phyloP scores from a whole-genome alignment of 2,329 filamentous ascomycete genomes.

The Fusarium buharicum region DNA sequence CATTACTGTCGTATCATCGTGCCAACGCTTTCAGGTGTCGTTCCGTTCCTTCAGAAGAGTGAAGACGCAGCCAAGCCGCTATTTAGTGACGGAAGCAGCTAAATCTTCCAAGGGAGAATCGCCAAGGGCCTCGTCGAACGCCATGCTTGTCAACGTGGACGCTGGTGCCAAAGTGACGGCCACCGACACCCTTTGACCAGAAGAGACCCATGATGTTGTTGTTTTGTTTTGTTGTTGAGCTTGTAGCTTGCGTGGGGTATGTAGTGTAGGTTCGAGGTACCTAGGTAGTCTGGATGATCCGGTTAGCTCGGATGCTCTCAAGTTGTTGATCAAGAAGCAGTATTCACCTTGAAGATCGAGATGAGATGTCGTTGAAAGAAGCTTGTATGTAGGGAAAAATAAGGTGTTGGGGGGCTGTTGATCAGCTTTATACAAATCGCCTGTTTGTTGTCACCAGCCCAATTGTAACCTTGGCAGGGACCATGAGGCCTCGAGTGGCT shows the following conservation, averaged over 20 bases:
- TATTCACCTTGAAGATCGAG: slow-evolving; percentile 11
- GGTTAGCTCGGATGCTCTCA: slow-evolving; percentile 11
- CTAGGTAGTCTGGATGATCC: neutral
- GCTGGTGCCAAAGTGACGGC: slow-evolving; percentile 62
- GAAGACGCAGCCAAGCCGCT: neutral
- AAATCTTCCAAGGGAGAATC: slow-evolving; percentile 61
- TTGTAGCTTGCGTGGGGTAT: too few species aligned
- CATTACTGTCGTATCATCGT: slow-evolving; percentile 25
- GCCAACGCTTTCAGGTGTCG: neutral
- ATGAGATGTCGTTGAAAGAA: slow-evolving; percentile 39
- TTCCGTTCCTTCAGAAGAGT: neutral
- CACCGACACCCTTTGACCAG: slow-evolving; percentile 59
- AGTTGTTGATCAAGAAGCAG: neutral
- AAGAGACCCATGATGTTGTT: slow-evolving; percentile 57
- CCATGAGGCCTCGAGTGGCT: slow-evolving; percentile 25
- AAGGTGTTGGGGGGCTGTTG: slow-evolving; percentile 36
- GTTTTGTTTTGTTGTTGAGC: slow-evolving; percentile 8
- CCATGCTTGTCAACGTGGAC: slow-evolving; percentile 59
- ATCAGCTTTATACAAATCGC: slow-evolving; percentile 39
- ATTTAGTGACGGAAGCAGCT: slow-evolving; percentile 59
- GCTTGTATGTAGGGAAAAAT: slow-evolving; percentile 31
- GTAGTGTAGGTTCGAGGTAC: neutral
- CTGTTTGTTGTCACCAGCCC: slow-evolving; percentile 17
- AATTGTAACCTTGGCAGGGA: slow-evolving; percentile 42
- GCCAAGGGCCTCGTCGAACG: slow-evolving; percentile 61